phyloP scores from a whole-genome alignment of 805 yeast genomes.

The Candida bentonensis region DNA sequence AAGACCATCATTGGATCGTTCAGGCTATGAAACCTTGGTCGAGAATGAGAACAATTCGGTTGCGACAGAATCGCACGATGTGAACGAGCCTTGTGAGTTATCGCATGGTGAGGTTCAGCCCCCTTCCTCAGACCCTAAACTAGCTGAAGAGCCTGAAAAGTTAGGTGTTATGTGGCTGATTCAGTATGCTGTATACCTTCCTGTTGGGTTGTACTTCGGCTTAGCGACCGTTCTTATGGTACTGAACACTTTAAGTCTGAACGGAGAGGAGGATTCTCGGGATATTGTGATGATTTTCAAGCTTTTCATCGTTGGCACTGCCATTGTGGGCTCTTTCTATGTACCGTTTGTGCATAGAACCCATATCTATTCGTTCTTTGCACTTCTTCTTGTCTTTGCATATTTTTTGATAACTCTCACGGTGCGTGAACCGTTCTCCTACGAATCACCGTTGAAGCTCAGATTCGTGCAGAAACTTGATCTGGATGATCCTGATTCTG shows the following conservation, averaged over 20 bases:
- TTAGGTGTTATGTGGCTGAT: slow-evolving; percentile 16
- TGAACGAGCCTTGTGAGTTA: slow-evolving; percentile 6
- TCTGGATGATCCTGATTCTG: slow-evolving; percentile 19
- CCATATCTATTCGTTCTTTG: slow-evolving; percentile 34
- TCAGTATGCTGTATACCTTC: slow-evolving; percentile 57
- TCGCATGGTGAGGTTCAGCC: background rate
- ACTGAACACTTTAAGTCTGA: slow-evolving; percentile 53
- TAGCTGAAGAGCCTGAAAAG: slow-evolving; percentile 2
- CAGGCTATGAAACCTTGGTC: too few species aligned
- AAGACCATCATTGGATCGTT: slow-evolving; percentile 5
- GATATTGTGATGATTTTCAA: slow-evolving; percentile 29
- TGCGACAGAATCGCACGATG: slow-evolving; percentile 10
- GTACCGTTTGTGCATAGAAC: slow-evolving; percentile 60
- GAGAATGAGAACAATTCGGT: slow-evolving; percentile 7
- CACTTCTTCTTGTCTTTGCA: slow-evolving; percentile 28
- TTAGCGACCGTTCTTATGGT: slow-evolving; percentile 41
- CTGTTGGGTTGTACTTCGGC: slow-evolving; percentile 42
- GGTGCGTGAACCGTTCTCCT: slow-evolving; percentile 42
- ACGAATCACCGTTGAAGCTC: slow-evolving; percentile 52
- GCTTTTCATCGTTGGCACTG: slow-evolving; percentile 22
- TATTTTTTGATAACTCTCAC: slow-evolving; percentile 12
- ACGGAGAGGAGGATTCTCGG: slow-evolving; percentile 48
- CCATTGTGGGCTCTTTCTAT: slow-evolving; percentile 34
- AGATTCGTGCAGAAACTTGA: slow-evolving; percentile 54
- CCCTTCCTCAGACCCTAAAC: slow-evolving; percentile 4